Evolutionary conservation across 805 yeast species (phyloP), one percentile per base, ranked within the genome.

Genomic region (Lachancea lanzarotensis): DNA sequence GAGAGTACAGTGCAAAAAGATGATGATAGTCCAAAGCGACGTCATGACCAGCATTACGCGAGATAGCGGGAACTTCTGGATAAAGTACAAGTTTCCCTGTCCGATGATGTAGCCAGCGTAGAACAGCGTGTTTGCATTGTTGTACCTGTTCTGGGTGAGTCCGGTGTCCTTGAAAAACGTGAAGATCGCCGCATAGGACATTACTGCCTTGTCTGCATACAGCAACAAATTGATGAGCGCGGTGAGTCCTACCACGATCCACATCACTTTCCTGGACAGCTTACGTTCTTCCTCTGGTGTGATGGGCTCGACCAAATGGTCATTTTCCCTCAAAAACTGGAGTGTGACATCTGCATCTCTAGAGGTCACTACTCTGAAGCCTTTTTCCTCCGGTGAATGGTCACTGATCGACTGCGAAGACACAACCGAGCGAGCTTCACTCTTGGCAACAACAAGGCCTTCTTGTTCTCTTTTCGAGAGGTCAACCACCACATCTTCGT

Each of bases 41-140:
- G 70, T 58, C 42, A 73, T 57, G 2, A 52, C 53, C 1, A 67
- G 50, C 50, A 77, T 55, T 22, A 69, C 66, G 40, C 57, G 62
- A 8, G 73, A 68, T 19, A 75, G 53, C 20, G 75, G 72, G 8
- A 69, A 55, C 46, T 62, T 69, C 50, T 75, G 81, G 27, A 74
- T 63, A 19, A 74, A 59, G 40, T 67, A 61, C 40, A 70, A 56
- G 31, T 73, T 73, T 12, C 72, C 63, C 49, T 75, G 78, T 3
- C 78, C 80, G 17, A 72, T 59, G 7, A 70, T 56, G 49, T 65
- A 75, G 4, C 81, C 82, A 19, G 69, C 75, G 52, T 76, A 76
- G 52, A 76, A 76, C n/a, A 76, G 47, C 2, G 81, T 73, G 48
- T 75, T 74, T 15, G 74, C 63, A 45, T 74, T 72, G 50, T 73